Evolutionary conservation across 768 basidiomycete species (phyloP), one percentile per base, ranked within the genome.

Genomic region (Russula compacta): DNA sequence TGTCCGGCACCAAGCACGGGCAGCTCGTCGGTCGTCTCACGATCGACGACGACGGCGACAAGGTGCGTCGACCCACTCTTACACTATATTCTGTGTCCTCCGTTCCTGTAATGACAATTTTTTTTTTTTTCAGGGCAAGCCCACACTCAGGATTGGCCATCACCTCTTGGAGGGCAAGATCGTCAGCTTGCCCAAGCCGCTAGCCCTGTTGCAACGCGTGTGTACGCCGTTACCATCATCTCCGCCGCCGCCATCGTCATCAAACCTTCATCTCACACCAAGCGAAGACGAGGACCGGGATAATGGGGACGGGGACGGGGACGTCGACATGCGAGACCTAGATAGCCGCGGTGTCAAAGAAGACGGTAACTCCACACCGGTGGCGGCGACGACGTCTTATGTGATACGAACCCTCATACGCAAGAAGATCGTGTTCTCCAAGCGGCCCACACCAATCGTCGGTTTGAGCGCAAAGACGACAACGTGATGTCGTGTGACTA

Each of bases 131-230:
- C 11, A 92, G 90, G 85, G 82, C 64, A 89, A 86, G 66, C 84
- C 90, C 4, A 92, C 84, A 2, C 78, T 98, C 6, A 72, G 78
- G 56, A 88, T 98, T 61, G 94, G 94, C 12, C 86, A 95, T 72
- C 92, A 97, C 68, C 77, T 94, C 35, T 83, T 98, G 5, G 95
- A 98, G 69, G 94, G 94, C 56, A 90, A 88, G 70, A 77, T 95
- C 61, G 78, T 83, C 38, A 77, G 73, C 48, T 78, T 98, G 7
- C 74, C 86, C 2, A 95, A 91, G 69, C 92, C 94, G 0, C 78
- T 91, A 33, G 95, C 89, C 3, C 81, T 97, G 44, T 78, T 97
- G 35, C 76, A 80, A 62, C 80, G 83, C 51, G 58, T 58, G 12
- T 24, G 36, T 72, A 73, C 60, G 67, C 52, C 61, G 2, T 29